These are phyloP conservation scores for Chlamydomonas applanata DNA, from an alignment of 139 green algal species.

Conservation along the genomic window DNA sequence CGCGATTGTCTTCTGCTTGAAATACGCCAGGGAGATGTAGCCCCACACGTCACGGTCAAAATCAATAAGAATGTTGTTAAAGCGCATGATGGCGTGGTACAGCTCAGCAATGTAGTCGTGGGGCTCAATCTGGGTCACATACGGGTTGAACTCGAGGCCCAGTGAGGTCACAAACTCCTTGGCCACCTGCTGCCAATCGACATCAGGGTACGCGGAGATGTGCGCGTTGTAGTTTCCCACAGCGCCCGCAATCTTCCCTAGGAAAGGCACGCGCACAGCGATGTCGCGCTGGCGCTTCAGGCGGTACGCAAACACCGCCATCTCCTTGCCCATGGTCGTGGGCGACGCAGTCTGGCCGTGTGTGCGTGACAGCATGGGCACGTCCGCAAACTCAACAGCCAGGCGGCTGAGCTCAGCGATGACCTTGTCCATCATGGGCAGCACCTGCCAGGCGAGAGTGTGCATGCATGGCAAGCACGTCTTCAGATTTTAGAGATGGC, in stretches of 20 bases:
- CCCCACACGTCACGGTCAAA: conserved; percentile 97
- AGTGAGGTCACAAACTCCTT: conserved; percentile 56
- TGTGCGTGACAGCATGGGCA: conserved; percentile 94
- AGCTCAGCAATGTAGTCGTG: conserved; percentile 99
- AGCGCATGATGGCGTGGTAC: conserved; percentile 81
- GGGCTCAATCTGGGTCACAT: conserved; percentile 95
- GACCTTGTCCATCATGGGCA: conserved; percentile 88
- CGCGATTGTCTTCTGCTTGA: conserved; percentile 80
- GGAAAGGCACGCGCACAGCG: conserved; percentile 56
- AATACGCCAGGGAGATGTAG: conserved; percentile 99
- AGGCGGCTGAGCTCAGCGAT: conserved; percentile 68
- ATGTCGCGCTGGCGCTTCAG: conserved; percentile 67
- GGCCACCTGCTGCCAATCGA: conserved; percentile 87
- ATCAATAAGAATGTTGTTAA: conserved; percentile 97
- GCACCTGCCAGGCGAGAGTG: conserved; percentile 45
- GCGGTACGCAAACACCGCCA: conserved; percentile 92
- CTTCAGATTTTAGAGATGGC: too few species aligned
- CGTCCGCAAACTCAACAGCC: conserved; percentile 75
- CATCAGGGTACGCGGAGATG: conserved; percentile 90
- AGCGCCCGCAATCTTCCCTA: conserved; percentile 94
- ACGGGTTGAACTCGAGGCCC: conserved; percentile 84
- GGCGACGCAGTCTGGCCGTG: conserved; percentile 97
- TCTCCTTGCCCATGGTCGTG: conserved; percentile 98
- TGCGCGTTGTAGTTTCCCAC: conserved; percentile 99
- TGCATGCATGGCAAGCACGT: neutral